phyloP scores from a whole-genome alignment of 805 yeast genomes.

The Teunomyces gatunensis region DNA sequence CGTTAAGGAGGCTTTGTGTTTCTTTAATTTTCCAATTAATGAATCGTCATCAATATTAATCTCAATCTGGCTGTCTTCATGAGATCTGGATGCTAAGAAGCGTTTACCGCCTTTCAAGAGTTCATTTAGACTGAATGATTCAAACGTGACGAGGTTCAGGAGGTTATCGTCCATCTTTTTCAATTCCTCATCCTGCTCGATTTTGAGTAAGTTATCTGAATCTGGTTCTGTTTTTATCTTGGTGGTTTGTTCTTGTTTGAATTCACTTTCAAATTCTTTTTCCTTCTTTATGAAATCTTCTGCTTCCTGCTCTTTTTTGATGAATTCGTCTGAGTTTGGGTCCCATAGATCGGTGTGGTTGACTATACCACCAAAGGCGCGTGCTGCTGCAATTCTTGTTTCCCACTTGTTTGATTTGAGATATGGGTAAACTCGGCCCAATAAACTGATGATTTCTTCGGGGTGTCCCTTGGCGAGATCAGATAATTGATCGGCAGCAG shows the following conservation, averaged over 20 bases:
- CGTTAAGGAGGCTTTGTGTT: constrained; percentile 46
- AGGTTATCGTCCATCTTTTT: constrained; percentile 40
- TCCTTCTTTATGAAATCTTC: constrained; percentile 11
- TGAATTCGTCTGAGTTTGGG: constrained; percentile 50
- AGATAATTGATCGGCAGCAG: constrained; percentile 96
- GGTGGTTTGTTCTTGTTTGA: constrained; percentile 1
- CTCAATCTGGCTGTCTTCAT: constrained; percentile 26
- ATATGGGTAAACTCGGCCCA: constrained; percentile 90
- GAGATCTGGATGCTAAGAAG: constrained; percentile 52
- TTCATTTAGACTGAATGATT: constrained; percentile 49
- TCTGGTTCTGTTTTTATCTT: constrained; percentile 5
- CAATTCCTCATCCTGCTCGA: constrained; percentile 39
- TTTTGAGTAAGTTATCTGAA: constrained; percentile 1
- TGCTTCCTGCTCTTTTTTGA: constrained; percentile 7
- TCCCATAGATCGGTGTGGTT: constrained; percentile 79
- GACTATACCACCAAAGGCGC: constrained; percentile 92
- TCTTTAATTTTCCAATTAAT: constrained; percentile 46
- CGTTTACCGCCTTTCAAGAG: constrained; percentile 50
- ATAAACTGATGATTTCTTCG: constrained; percentile 77
- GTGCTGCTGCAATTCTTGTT: constrained; percentile 89
- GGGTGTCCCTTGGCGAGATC: constrained; percentile 94
- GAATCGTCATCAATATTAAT: constrained; percentile 38
- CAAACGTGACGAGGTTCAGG: constrained; percentile 44
- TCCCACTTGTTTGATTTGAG: constrained; percentile 88
- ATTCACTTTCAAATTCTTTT: background rate